Base-by-base conservation (phyloP, 2,329 filamentous ascomycete genomes). In the Pseudogymnoascus sp. region DNA sequence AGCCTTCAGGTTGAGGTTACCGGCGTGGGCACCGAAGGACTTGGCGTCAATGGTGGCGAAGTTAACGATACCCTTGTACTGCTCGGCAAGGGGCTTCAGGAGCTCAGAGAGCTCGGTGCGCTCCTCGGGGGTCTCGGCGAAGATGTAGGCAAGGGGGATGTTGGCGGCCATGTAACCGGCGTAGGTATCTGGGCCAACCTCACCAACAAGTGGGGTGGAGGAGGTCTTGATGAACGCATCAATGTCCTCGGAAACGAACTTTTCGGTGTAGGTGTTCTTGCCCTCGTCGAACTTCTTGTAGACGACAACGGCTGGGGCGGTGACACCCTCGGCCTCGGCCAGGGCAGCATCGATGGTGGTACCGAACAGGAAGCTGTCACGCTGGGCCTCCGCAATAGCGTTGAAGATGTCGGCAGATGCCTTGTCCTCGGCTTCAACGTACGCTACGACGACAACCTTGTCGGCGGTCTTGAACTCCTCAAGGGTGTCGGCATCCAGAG, bases 261-360 rank as follows among this genome's bases (percentile, higher is more conserved):
- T 87, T 70, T 91, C 89, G 19, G 84, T 81, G 81, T 90, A 96
- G 71, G 87, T 81, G 71, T 87, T 86, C 86, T 96, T 97, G 80
- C 93, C 92, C 81, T 97, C 93, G 74, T 99, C 95, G 73, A 97
- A 99, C 65, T 88, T 83, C 86, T 99, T 97, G 88, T 97, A 97
- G 65, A 99, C 86, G 68, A 97, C 90, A 68, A 99, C 81, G 64
- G 89, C 87, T 68, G 95, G 95, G 73, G 89, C 86, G 76, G 87
- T 89, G 76, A 96, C 91, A 70, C 90, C 93, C 81, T 96, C 95
- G 60, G 90, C 88, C 83, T 96, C 87, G 72, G 95, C 92, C 69
- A 97, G 80, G 64, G 83, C 85, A 67, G 87, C 87, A 74, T 97
- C 95, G 76, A 84, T 91, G 77, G 88, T 89, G 67, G 90, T 87